Evolutionary conservation across 257 asterid species (phyloP).

Genomic region (Perilla frutescens): DNA sequence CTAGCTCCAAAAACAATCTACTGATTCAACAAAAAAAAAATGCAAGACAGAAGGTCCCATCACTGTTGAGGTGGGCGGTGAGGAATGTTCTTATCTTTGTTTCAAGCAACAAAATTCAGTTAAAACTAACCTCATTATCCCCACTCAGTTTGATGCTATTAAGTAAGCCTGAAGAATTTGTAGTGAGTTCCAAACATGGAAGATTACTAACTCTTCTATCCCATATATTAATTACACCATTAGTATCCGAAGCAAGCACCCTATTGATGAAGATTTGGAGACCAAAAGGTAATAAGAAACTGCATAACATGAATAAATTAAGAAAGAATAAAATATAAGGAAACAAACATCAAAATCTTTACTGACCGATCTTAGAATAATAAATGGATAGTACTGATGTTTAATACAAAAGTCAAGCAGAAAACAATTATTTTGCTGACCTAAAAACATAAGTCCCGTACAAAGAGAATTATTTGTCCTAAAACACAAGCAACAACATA

Average conservation of each 20-base stretch:
- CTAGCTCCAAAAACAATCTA: conserved; percentile 93
- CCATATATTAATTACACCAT: conserved; percentile 84
- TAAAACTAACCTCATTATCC: conserved; percentile 74
- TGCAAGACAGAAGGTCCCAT: conserved; percentile 20
- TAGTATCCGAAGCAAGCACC: conserved; percentile 85
- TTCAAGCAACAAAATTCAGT: conserved; percentile 20
- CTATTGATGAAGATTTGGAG: conserved; percentile 50
- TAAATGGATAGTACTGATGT: background rate
- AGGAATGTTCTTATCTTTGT: conserved; percentile 19
- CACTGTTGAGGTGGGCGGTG: conserved; percentile 19
- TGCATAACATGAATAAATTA: conserved; percentile 29
- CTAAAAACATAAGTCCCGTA: background rate
- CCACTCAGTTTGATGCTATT: conserved; percentile 73
- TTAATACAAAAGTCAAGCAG: background rate
- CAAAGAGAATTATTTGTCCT: background rate
- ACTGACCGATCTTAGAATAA: background rate
- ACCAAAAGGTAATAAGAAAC: conserved; percentile 25
- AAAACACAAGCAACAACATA: background rate
- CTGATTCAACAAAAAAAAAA: conserved; percentile 35
- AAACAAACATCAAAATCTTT: conserved; percentile 18
- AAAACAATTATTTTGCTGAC: background rate
- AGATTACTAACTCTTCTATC: conserved; percentile 82
- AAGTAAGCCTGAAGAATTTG: conserved; percentile 63
- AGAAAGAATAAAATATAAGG: background rate
- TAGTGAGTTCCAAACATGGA: conserved; percentile 76